These are phyloP conservation scores for Vitis cinerea DNA, from an alignment of 164 flowering plant species.

Conservation along the genomic window DNA sequence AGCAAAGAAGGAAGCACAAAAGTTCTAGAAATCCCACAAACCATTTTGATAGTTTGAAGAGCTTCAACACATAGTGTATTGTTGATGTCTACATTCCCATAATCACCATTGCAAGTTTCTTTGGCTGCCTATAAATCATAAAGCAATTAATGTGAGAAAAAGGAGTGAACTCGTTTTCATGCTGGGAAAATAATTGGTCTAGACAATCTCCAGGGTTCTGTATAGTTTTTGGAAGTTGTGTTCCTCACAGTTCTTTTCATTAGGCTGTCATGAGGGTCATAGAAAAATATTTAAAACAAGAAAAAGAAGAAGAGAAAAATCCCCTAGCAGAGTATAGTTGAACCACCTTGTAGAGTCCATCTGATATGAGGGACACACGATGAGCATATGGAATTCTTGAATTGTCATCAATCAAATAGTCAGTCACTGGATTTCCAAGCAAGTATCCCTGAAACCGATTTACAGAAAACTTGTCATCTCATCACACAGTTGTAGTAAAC, in stretches of 20 bases:
- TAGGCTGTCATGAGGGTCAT: no score
- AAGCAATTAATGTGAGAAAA: not conserved
- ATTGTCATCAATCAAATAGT: slow-evolving; percentile 15
- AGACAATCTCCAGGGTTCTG: no score
- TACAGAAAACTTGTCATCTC: no score
- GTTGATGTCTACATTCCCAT: slow-evolving; percentile 23
- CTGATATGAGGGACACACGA: slow-evolving; percentile 47
- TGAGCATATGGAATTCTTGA: slow-evolving; percentile 32
- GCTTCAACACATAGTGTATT: slow-evolving; percentile 20
- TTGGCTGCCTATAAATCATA: slow-evolving; percentile 20
- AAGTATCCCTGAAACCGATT: slow-evolving; percentile 41
- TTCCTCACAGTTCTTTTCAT: no score
- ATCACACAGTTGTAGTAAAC: no score
- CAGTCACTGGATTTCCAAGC: slow-evolving; percentile 43
- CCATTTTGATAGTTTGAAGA: slow-evolving; percentile 21
- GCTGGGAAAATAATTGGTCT: no score
- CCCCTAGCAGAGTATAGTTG: no score
- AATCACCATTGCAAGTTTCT: slow-evolving; percentile 32
- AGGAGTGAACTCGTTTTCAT: not conserved
- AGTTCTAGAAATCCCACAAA: not conserved
- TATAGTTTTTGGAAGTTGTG: no score
- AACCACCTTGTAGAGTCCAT: slow-evolving; percentile 48
- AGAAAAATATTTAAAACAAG: no score
- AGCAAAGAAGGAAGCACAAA: not conserved
- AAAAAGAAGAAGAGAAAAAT: no score